Conservation (phyloP, 768 basidiomycete genomes). For the Chiua virens region DNA sequence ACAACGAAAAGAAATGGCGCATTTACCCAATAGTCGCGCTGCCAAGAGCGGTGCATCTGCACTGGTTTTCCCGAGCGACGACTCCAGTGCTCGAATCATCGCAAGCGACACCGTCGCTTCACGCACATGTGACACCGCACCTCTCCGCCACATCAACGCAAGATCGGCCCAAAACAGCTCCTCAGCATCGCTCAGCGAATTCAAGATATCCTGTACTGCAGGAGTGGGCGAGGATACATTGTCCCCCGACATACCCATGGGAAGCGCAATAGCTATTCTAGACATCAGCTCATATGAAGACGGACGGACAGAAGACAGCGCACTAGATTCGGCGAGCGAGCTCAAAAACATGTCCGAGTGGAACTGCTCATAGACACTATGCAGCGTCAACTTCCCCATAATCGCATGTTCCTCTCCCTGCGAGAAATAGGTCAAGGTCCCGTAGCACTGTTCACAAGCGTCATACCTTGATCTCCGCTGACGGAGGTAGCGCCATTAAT, state of each 20-base stretch:
- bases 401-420: slow-evolving; percentile 77
- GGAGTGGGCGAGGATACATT: slow-evolving; percentile 38
- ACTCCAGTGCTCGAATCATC: slow-evolving; percentile 72
- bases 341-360: slow-evolving; percentile 86
- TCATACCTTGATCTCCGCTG: slow-evolving; percentile 56
- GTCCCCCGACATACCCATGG: slow-evolving; percentile 68
- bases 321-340: slow-evolving; percentile 89
- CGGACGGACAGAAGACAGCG: slow-evolving; percentile 28
- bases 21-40: slow-evolving; percentile 61
- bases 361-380: slow-evolving; percentile 76
- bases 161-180: slow-evolving; percentile 69
- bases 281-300: slow-evolving; percentile 2
- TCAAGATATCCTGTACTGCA: slow-evolving; percentile 56
- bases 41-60: slow-evolving; percentile 53
- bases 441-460: neutral
- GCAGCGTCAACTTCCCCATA: slow-evolving; percentile 75
- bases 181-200: slow-evolving; percentile 66
- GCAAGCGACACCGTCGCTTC: slow-evolving; percentile 72
- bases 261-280: slow-evolving; percentile 72
- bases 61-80: slow-evolving; percentile 68
- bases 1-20: neutral
- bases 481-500: slow-evolving; percentile 55
- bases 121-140: slow-evolving; percentile 69
- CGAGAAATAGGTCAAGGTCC: neutral
- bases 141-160: slow-evolving; percentile 50